Evolutionary conservation across 129 eudicot species (phyloP).

Genomic region (Escallonia rubra): DNA sequence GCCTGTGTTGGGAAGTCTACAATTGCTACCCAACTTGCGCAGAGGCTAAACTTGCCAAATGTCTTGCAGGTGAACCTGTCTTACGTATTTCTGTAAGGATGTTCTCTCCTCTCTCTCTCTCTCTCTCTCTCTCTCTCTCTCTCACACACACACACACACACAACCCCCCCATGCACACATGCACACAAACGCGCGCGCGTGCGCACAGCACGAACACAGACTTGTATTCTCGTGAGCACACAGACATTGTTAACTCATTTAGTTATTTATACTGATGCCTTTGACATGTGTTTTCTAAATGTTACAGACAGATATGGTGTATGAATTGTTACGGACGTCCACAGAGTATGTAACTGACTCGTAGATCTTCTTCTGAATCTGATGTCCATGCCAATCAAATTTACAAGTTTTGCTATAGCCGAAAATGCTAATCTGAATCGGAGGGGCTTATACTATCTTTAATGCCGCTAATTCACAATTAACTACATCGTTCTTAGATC

Average conservation of each 20-base stretch:
- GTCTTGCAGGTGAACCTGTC: constrained; percentile 72
- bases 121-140: neutral
- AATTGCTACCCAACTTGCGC: constrained; percentile 99
- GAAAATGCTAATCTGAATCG: neutral
- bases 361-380: neutral
- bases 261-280: constrained; percentile 15
- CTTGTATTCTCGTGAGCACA: neutral
- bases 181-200: neutral
- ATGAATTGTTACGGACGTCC: constrained; percentile 90
- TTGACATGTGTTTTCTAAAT: constrained; percentile 27
- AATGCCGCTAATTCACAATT: neutral
- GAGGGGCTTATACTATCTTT: neutral
- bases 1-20: constrained; percentile 98
- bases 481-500: no score
- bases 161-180: neutral
- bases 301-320: constrained; percentile 94
- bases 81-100: constrained; percentile 11
- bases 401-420: neutral
- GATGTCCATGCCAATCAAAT: neutral
- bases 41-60: constrained; percentile 97
- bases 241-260: neutral
- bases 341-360: constrained; percentile 69
- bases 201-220: neutral
- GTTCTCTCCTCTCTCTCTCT: constrained; percentile 3
- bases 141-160: neutral